Evolutionary conservation across 768 basidiomycete genomes (phyloP), one percentile per base, ranked within the genome.

Genomic region (Rhodotorula sphaerocarpa): DNA sequence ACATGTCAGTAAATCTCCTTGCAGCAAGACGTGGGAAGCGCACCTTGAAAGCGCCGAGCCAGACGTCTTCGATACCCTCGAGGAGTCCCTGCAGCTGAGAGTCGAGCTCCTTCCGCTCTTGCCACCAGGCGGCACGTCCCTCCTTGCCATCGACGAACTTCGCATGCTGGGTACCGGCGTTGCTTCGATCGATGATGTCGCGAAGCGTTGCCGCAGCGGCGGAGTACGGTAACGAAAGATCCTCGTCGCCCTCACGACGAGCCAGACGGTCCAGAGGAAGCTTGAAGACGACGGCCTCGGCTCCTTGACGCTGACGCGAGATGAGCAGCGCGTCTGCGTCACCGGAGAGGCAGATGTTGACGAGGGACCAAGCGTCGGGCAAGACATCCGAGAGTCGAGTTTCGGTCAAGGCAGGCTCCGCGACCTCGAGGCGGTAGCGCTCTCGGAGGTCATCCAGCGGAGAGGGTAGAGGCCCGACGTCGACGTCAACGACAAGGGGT

Each of bases 11-110:
- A 23, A 30, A 36, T 3, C 3, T 1, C 3, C 0, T 5, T 6
- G 16, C 16, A 2, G 20, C 9, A 1, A 14, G 23, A 51, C 1
- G 9, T 11, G 1, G 7, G n/a, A 31, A 31, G 15, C 79, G 39
- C 53, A 91, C 92, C 84, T 96, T 97, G 82, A 95, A 96, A 27
- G 86, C 90, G 2, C 95, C 93, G 5, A 99, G 79, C 95, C 95
- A 97, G 72, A 87, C 90, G 70, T 88, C 91, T 74, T 97, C 95
- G 47, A 99, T 84, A 66, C 85, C 89, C 66, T 83, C 82, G 39
- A 95, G 74, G 10, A 99, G 75, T 34, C 83, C 82, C 59, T 82
- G 79, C 71, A 99, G 73, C 28, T 90, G 81, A 50, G 78, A 78
- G 71, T 97, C 91, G n/a, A 97, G 79, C 27, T 79, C 81, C 28